Evolutionary conservation across 2,329 filamentous ascomycete species (phyloP).

Genomic region (Ascochyta koolunga): DNA sequence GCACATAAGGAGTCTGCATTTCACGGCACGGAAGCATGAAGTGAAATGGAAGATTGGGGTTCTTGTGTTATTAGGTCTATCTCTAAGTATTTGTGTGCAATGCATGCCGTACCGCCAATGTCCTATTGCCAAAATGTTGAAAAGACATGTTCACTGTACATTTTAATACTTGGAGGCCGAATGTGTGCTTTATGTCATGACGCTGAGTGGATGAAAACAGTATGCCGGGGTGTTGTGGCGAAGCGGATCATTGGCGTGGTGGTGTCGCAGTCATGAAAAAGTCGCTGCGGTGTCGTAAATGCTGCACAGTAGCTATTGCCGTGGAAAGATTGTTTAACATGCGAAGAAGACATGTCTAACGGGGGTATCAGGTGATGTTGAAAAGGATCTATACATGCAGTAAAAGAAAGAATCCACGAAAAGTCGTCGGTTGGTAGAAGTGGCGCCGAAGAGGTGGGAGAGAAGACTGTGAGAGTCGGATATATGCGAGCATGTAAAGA

Average conservation of each 20-base stretch:
- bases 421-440: no score
- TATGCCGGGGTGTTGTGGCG: not conserved
- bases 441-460: no score
- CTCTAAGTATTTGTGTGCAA: not conserved
- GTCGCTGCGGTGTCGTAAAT: not conserved
- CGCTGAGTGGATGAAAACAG: not conserved
- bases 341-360: not conserved
- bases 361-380: slow-evolving; percentile 1
- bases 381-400: not conserved
- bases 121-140: not conserved
- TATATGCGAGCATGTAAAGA: no score
- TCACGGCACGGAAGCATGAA: no score
- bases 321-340: not conserved
- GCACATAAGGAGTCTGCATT: no score
- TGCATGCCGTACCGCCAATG: not conserved
- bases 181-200: not conserved
- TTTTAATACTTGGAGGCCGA: not conserved
- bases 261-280: not conserved
- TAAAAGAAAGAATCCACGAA: not conserved
- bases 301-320: not conserved
- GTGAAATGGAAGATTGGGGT: no score
- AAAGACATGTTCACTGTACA: not conserved
- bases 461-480: no score
- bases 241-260: not conserved
- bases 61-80: not conserved